phyloP scores from a whole-genome alignment of 441 rosid genomes.

The Populus trichocarpa region DNA sequence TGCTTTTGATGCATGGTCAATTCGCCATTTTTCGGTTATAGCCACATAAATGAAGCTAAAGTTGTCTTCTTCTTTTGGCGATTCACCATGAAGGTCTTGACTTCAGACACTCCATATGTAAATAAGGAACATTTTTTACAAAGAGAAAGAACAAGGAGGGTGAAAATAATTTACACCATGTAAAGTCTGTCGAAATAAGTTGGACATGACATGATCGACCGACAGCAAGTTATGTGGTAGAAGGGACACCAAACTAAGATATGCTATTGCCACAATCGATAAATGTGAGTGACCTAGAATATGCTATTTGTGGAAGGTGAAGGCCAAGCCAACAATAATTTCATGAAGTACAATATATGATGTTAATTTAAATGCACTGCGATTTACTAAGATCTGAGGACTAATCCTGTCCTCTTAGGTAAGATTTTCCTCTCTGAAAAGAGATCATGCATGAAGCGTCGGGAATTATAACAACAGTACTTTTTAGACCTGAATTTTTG shows the following conservation, averaged over 20 bases:
- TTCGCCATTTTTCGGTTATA: background rate
- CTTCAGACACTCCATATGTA: too few species aligned
- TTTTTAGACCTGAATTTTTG: too few species aligned
- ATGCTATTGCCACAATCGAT: background rate
- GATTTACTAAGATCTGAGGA: background rate
- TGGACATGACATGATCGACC: slow-evolving; percentile 23
- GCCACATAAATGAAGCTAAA: background rate
- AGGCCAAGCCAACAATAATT: slow-evolving; percentile 3
- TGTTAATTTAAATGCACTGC: slow-evolving; percentile 2
- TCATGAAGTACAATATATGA: background rate
- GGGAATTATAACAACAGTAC: too few species aligned
- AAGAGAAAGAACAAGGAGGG: background rate
- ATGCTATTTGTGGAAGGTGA: slow-evolving; percentile 28
- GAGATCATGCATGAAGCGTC: background rate
- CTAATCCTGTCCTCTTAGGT: background rate
- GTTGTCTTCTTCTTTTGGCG: background rate
- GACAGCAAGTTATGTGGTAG: slow-evolving; percentile 10
- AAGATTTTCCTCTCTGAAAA: too few species aligned
- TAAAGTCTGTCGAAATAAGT: slow-evolving; percentile 20
- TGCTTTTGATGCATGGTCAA: background rate
- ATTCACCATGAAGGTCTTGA: too few species aligned
- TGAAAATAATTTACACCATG: background rate
- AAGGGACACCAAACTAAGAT: slow-evolving; percentile 7
- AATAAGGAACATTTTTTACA: too few species aligned
- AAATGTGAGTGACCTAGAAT: slow-evolving; percentile 8